Base-by-base conservation (phyloP, 768 basidiomycete genomes). In the Melanogaster broomeanus region DNA sequence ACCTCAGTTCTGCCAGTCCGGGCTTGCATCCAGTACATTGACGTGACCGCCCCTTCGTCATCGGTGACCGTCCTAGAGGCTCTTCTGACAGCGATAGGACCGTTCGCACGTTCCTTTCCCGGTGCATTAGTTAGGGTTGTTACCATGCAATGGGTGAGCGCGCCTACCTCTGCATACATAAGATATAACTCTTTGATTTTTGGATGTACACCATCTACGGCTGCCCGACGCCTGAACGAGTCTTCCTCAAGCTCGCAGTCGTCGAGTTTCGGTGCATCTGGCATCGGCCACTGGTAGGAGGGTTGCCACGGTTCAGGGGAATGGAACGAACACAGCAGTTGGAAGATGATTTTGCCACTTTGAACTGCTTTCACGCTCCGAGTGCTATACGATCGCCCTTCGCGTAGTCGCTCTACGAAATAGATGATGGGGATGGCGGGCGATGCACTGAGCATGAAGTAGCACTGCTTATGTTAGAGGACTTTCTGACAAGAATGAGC, bases 1-100 rank as follows among this genome's bases (percentile, higher is more conserved):
- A 77, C 75, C 1, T 85, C 84, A 49, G 84, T 76, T 42, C 27
- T 28, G 22, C 67, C 67, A 55, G 82, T 77, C 53, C 80, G 78
- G 3, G 89, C 85, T 63, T 83, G 81, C 85, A 90, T 88, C 91
- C 90, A 93, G 61, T 82, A 88, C 79, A 85, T 82, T 49, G 77
- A 77, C 16, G 75, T 73, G 25, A 77, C 66, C 18, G 69, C 71
- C 4, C 85, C 86, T 24, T 80, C 75, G 25, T 69, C 66, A 3
- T 72, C 62, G 18, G 70, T 58, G 41, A 74, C 69, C 21, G 77
- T 67, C 30, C 74, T 75, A 28, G 65, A 70, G 0, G 82, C 86
- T 25, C 72, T 66, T 68, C 81, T 87, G 49, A 88, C 74, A 19
- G 78, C 81, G 49, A 91, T 82, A 3, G 90, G 90, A 57, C 88